Base-by-base conservation (phyloP, 2,329 filamentous ascomycete genomes). In the Microcyclosporella mali region DNA sequence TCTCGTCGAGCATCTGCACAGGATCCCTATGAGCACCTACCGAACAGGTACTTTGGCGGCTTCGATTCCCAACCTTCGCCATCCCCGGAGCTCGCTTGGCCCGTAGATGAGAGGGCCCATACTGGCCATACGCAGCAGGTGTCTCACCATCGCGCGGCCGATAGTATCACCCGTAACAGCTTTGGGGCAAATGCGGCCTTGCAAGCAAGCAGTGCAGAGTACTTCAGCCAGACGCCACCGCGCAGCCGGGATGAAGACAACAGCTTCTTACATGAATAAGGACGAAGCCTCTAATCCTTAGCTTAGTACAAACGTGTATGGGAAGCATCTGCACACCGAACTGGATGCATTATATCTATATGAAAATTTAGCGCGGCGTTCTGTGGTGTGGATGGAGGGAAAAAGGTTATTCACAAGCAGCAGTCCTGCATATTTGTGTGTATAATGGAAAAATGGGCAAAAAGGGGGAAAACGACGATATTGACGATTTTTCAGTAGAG, bases 151-250 rank as follows among this genome's bases (percentile, higher is more conserved):
- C 49, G 56, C 9, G 58, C 58, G 4, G 56, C 41, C 9, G 58
- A 61, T 37, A 59, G 57, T 33, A 58, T 61, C 42, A 55, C 50
- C 3, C 45, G 55, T 18, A 61, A 61, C 33, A 51, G 43, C 30
- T 49, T 60, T 33, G 58, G 58, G 7, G 57, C 56, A 10, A 52
- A 45, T 21, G 57, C 52, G 25, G 55, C 53, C 6, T 28, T 57
- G 48, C 40, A 51, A 27, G 56, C 50, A 7, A 44, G 40, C 15
- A 45, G 43, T 31, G 43, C 47, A 8, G 48, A 50, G 41, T 46
- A 44, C 28, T 32, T 31, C 40, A 40, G 49, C 11, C 35, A 46
- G 11, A 39, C 48, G 40, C 40, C 45, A n/a, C 35, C 41, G 14
- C 37, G 21, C 9, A 25, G 41, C 10, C 18, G 36, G 12, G 41